Evolutionary conservation across 2,329 filamentous ascomycete genomes (phyloP), one percentile per base, ranked within the genome.

Genomic region (Sporothrix sp.): DNA sequence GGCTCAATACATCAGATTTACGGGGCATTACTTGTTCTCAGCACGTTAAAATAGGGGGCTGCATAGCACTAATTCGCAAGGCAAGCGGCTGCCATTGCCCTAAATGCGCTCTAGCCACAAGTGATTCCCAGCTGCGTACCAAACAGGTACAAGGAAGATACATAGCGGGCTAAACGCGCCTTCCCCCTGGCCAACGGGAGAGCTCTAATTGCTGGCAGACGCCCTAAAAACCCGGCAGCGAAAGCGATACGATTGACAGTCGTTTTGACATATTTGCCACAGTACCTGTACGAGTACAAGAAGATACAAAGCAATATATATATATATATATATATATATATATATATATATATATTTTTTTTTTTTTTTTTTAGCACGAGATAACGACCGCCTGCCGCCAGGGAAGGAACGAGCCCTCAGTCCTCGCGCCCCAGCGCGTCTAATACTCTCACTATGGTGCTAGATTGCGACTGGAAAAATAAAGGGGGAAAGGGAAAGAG

Each of bases 351-450:
- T n/a, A n/a, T n/a, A n/a, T n/a, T n/a, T n/a, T n/a, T n/a, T n/a
- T n/a, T n/a, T n/a, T n/a, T n/a, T n/a, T n/a, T n/a, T n/a, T n/a
- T n/a, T n/a, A 50, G 48, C 48, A 38, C 21, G 38, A 50, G 48
- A 50, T 50, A 50, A 50, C 48, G 38, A 36, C 48, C 7, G 2
- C 28, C 37, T 49, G 33, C 45, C 23, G 11, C 18, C 18, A 16
- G 28, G n/a, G 46, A 35, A 50, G 30, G 48, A 50, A 49, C 47
- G 30, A 49, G 13, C 28, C n/a, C 13, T 39, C 16, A 36, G 32
- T 37, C n/a, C 43, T n/a, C 27, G 36, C 43, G 33, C 44, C 21
- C 33, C 44, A 47, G 21, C 33, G 32, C 20, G 20, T 30, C 28
- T 47, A 14, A 20, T 39, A 20, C 25, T 30, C 45, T n/a, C n/a